Evolutionary conservation across 805 yeast genomes (phyloP), one percentile per base, ranked within the genome.

Genomic region (Lachancea meyersii): DNA sequence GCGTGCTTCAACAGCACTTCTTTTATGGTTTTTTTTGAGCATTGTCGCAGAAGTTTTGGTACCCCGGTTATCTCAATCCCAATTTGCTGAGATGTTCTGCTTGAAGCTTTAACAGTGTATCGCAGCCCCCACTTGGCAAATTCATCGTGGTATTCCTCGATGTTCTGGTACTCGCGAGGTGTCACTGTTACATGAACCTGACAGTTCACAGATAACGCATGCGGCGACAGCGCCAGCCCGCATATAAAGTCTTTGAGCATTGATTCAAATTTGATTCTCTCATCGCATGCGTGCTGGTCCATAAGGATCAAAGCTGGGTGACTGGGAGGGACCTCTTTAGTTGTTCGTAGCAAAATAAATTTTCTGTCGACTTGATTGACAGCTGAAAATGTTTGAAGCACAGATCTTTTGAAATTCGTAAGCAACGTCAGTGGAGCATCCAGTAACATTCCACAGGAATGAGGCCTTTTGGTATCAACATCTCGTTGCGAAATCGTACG

Each of bases 221-320:
- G 23, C 8, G 37, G 32, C 5, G 31, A 17, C 9, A 23, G 22
- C 14, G 31, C 19, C 5, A 50, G 43, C 8, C 48, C 47, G 5
- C 46, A 34, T 2, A 76, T 52, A 41, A 69, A 65, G 2, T 67
- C 68, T 26, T 56, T 48, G n/a, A 76, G 61, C 10, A 72, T 52
- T 1, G 46, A 39, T 51, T 87, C 96, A 2, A 82, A 72, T 35
- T 68, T 67, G 0, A 84, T 68, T 42, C 96, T 61, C 55, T 87
- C 95, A 61, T 84, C 94, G 41, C 82, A 77, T 0, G 95, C 95
- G 65, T 87, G 96, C 53, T 86, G 96, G 55, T 87, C 96, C 4
- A 83, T 52, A 1, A 76, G 61, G 17, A 76, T 58, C 13, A 76
- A 50, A 0, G 54, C 35, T 6, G 48, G 46, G 10, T 7, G 21